Percentiles rank a stretch among this genome's conserved stretches.
phyloP scores from a whole-genome alignment of 768 basidiomycete species.

The Trametes gibbosa region DNA sequence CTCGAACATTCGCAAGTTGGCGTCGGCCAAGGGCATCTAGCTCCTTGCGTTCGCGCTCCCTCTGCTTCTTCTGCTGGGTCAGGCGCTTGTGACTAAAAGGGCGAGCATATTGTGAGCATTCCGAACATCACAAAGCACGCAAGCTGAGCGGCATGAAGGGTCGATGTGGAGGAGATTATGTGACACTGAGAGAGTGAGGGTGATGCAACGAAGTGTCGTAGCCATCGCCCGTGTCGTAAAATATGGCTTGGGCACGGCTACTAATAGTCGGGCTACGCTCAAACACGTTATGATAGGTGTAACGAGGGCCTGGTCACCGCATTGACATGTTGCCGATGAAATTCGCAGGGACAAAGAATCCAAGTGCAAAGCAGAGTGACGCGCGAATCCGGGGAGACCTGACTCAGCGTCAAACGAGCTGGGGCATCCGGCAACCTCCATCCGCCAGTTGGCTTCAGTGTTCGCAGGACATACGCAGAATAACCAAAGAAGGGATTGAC shows the following conservation, averaged over 20 bases:
- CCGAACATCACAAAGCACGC: background rate
- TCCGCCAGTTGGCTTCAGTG: background rate
- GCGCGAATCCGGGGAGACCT: background rate
- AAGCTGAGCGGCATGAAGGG: background rate
- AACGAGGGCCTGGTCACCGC: background rate
- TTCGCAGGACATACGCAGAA: slow-evolving; percentile 4
- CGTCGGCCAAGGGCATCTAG: slow-evolving; percentile 82
- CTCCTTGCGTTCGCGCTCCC: slow-evolving; percentile 94
- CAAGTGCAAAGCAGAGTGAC: background rate
- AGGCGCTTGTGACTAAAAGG: slow-evolving; percentile 84
- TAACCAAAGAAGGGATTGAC: slow-evolving; percentile 9
- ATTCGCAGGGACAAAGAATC: background rate
- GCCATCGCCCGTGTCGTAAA: no score
- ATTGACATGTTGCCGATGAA: background rate
- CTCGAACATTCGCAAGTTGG: slow-evolving; percentile 87
- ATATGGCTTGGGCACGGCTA: no score
- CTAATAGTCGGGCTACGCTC: no score
- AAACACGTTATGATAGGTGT: background rate
- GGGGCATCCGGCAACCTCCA: background rate
- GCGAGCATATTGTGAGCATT: slow-evolving; percentile 9
- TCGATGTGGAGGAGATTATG: no score
- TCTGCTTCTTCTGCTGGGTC: slow-evolving; percentile 91
- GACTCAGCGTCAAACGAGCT: background rate
- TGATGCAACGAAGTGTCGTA: no score
- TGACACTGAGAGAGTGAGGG: no score